Conservation (phyloP, 2,329 filamentous ascomycete species). For the Mariannaea elegans region DNA sequence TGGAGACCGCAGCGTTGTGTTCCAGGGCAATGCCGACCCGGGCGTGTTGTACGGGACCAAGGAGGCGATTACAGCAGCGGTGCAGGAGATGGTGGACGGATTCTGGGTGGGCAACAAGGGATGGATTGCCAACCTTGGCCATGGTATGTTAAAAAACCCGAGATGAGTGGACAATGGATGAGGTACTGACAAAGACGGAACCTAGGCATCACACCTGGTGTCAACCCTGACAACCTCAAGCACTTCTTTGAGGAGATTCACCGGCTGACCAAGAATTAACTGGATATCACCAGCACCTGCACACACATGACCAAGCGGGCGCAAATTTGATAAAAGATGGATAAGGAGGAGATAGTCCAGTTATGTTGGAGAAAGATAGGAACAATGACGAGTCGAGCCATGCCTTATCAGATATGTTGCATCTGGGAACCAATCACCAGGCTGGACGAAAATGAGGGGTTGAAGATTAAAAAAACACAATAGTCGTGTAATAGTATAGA, state of each 20-base stretch:
- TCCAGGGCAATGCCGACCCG: constrained; percentile 97
- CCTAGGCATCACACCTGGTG: constrained; percentile 88
- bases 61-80: constrained; percentile 81
- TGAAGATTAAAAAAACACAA: constrained; percentile 21
- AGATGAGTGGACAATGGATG: not conserved
- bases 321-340: not conserved
- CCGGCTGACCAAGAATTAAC: constrained; percentile 63
- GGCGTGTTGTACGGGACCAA: constrained; percentile 89
- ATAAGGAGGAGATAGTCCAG: not conserved
- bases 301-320: not conserved
- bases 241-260: constrained; percentile 96
- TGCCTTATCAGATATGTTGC: constrained; percentile 16
- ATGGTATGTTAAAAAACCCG: constrained; percentile 70
- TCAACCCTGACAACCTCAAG: constrained; percentile 90
- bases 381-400: not conserved
- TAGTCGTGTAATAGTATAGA: constrained; percentile 33
- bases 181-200: constrained; percentile 19
- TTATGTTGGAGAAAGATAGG: constrained; percentile 9
- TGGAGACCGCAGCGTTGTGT: constrained; percentile 74
- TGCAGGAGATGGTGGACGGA: constrained; percentile 86
- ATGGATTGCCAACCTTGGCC: constrained; percentile 97
- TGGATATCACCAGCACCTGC: too few species aligned
- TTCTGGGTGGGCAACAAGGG: constrained; percentile 84
- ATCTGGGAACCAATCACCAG: constrained; percentile 10
- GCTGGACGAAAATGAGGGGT: constrained; percentile 13